phyloP scores from a whole-genome alignment of 306 rosid genomes.

The Senna siamea region DNA sequence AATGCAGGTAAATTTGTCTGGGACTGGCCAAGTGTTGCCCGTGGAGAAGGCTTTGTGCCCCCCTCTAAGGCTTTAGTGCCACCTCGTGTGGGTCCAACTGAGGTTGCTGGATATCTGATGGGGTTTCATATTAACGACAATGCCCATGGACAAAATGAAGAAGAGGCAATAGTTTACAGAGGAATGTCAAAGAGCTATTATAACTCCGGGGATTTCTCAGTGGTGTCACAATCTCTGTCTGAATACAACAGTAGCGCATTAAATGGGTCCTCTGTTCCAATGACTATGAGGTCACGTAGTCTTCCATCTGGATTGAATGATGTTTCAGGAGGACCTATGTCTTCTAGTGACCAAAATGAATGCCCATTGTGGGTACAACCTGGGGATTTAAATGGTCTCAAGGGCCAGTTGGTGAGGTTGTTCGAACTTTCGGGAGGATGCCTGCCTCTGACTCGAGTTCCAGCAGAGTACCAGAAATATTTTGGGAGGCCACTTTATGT shows the following conservation, averaged over 20 bases:
- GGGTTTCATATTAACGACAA: conserved; percentile 71
- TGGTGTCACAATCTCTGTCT: conserved; percentile 68
- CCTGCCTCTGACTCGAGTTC: conserved; percentile 70
- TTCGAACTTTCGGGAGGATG: conserved; percentile 83
- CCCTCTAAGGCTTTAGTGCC: conserved; percentile 59
- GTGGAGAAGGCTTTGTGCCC: conserved; percentile 90
- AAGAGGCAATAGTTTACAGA: conserved; percentile 79
- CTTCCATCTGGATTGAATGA: conserved; percentile 71
- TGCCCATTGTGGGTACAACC: conserved; percentile 73
- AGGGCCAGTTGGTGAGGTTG: conserved; percentile 71
- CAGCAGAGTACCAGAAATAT: conserved; percentile 70
- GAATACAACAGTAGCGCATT: conserved; percentile 59
- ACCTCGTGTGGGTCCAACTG: conserved; percentile 58
- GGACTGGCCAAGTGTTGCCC: conserved; percentile 97
- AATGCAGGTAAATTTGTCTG: conserved; percentile 97
- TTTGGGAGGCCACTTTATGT: conserved; percentile 77
- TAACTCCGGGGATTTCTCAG: conserved; percentile 66
- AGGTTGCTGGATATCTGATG: conserved; percentile 65
- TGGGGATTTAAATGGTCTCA: conserved; percentile 90
- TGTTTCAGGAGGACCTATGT: conserved; percentile 58
- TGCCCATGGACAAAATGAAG: conserved; percentile 66
- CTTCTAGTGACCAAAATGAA: conserved; percentile 57
- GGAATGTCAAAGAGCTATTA: conserved; percentile 73
- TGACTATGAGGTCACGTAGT: conserved; percentile 70
- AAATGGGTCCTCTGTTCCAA: conserved; percentile 45